phyloP scores from a whole-genome alignment of 2,329 filamentous ascomycete species.

The Cadophora luteo-olivacea region DNA sequence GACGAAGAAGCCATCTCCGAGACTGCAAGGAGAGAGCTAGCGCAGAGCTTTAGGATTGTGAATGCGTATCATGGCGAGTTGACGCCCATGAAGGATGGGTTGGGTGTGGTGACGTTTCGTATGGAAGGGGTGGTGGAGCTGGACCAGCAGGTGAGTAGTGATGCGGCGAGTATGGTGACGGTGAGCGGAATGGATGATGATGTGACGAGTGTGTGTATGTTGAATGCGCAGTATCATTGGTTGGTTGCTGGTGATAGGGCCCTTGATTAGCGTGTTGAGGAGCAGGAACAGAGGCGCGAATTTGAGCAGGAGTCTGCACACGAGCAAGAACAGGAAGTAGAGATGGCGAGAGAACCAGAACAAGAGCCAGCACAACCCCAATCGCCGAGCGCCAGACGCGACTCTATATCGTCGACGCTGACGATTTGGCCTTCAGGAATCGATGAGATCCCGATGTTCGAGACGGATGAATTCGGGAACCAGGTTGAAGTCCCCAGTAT shows the following conservation, averaged over 20 bases:
- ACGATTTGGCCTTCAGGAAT: slow-evolving; percentile 5
- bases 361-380: background rate
- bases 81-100: background rate
- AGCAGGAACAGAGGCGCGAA: background rate
- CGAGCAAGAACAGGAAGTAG: background rate
- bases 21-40: background rate
- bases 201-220: background rate
- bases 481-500: background rate
- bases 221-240: slow-evolving; percentile 4
- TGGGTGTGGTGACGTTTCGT: background rate
- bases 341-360: background rate
- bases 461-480: slow-evolving; percentile 6
- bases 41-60: background rate
- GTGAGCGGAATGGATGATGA: background rate
- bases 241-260: background rate
- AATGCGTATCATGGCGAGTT: slow-evolving; percentile 13
- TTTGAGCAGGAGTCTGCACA: background rate
- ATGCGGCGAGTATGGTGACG: background rate
- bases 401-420: background rate
- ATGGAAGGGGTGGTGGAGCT: background rate
- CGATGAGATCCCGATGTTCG: background rate
- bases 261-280: no score
- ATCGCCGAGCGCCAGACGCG: background rate
- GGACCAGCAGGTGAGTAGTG: background rate
- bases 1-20: background rate